Base-by-base conservation (phyloP, 352 stramenopile genomes). In the Phytophthora meadii region DNA sequence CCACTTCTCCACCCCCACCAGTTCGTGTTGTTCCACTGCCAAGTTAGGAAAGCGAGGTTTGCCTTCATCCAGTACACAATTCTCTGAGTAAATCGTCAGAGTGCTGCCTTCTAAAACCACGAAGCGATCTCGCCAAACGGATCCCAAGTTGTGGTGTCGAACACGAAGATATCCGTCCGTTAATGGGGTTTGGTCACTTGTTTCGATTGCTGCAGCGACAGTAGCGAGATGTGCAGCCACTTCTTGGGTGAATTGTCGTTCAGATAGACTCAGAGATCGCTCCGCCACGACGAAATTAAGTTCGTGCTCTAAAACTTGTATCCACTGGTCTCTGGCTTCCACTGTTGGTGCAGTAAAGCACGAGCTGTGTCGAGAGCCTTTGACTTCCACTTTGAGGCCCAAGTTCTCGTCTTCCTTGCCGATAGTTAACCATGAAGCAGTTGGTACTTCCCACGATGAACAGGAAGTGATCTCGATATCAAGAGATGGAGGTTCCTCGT, bases 271-370 rank as follows among this genome's bases (percentile, higher is more conserved):
- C 36, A 92, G 54, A 22, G 84, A 88, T 40, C 63, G 58, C 53
- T 93, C 83, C 2, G 79, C 81, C 3, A 86, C 58, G 3, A 74
- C 69, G 52, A 90, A 90, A 17, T 89, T 77, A 0, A 89, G 68
- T 25, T 90, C 82, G 39, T 87, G 71, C 24, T 88, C 75, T 14
- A 92, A 64, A 1, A 72, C 70, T 25, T 83, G 74, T 0, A 91
- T 52, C 85, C 85, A 93, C 15, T 68, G 61, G 15, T 72, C 49
- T 48, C 90, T 92, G 0, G 45, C 55, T 10, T 71, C 34, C 2
- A 55, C n/a, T 1, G 68, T 77, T 2, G 66, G 47, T 0, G 82
- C 78, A 0, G 78, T 77, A 49, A 93, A 88, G 37, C 54, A 82
- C 1, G 62, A 45, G 6, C 46, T 37, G 17, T 68, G 54, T 14